Conservation (phyloP, 2,329 filamentous ascomycete genomes). For the Chaetomiaceae sp. region DNA sequence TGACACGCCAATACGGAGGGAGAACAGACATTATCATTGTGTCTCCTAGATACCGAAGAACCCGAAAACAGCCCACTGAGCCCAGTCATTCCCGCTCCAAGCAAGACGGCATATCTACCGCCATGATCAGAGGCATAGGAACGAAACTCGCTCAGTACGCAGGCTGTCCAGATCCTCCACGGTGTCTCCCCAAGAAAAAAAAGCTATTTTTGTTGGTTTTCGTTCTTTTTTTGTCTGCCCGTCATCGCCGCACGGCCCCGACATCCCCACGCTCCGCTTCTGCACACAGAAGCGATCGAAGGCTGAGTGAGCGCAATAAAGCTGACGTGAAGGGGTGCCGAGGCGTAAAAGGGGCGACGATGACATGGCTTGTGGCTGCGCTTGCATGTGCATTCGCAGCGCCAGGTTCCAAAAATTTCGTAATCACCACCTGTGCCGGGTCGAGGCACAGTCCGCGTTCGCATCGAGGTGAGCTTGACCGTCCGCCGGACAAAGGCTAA, state of each 20-base stretch:
- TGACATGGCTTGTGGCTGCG: neutral
- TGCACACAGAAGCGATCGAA: neutral
- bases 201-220: slow-evolving; percentile 11
- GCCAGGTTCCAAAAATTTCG: slow-evolving; percentile 9
- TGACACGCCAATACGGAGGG: no score
- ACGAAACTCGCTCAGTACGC: neutral
- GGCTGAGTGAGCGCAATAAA: neutral
- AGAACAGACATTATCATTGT: no score
- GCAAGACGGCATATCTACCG: neutral
- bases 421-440: neutral
- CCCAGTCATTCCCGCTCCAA: neutral
- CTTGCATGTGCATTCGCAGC: neutral
- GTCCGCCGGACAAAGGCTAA: slow-evolving; percentile 15
- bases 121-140: neutral
- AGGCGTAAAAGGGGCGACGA: neutral
- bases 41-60: no score
- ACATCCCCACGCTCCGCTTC: neutral
- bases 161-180: neutral
- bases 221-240: neutral
- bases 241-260: neutral
- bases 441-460: no score
- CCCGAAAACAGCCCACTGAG: neutral
- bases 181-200: slow-evolving; percentile 14
- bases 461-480: neutral
- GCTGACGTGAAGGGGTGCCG: neutral